Evolutionary conservation across 2,329 filamentous ascomycete genomes (phyloP), one percentile per base, ranked within the genome.

Genomic region (Teratosphaeria zuluensis): DNA sequence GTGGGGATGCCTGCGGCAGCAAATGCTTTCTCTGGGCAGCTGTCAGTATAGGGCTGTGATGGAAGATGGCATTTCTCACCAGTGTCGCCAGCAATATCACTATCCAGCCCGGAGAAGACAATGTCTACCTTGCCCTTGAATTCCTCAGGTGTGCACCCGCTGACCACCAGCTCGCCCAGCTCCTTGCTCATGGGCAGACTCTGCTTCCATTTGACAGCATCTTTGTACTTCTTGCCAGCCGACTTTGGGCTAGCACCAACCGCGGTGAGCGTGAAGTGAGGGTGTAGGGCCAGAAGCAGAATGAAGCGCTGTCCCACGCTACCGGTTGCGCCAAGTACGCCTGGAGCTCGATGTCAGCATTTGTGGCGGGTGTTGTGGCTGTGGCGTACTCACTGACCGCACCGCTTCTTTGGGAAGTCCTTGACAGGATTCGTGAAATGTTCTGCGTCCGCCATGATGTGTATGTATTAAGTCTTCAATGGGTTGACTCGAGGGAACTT

Each of bases 231-330:
- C 81, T 96, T 96, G 70, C 92, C 92, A 6, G 90, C 90, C 9
- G 91, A 96, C 60, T 90, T 84, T 60, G 89, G 84, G 19, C 91
- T 96, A 38, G 94, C 94, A 63, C 94, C 94, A 55, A 97, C 84
- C 60, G 91, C 91, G 64, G 94, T 88, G 59, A 97, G 85, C 63
- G 85, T 84, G 69, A 97, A 89, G 74, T 88, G 84, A 16, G 92
- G 92, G 76, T 97, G 92, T 57, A 90, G 82, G 52, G 89, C 86
- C 63, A 97, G 87, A 56, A 97, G 84, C 35, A 96, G 86, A 72
- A 97, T 94, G 75, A 97, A 97, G 69, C 94, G 86, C 77, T 96
- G 91, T 68, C 92, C 92, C 14, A 97, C 92, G 38, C 91, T 95
- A 71, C 94, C 94, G 33, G 92, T 97, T 75, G 88, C 90, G 68